phyloP scores from a whole-genome alignment of 2,329 filamentous ascomycete genomes.

The Penicillium sp. region DNA sequence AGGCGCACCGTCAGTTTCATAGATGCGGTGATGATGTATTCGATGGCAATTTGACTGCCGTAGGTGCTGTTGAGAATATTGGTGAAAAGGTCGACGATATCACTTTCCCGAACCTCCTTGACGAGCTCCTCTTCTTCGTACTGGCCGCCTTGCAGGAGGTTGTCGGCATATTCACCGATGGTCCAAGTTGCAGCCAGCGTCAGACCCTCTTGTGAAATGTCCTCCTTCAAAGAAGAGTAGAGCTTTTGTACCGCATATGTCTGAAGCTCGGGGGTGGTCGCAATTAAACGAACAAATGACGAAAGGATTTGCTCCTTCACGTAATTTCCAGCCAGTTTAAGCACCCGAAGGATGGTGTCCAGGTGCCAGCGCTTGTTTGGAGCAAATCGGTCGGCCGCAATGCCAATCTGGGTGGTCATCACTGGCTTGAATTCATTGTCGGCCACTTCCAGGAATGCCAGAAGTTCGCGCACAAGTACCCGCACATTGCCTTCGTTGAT shows the following conservation, averaged over 20 bases:
- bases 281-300: conserved; percentile 91
- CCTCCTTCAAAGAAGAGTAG: conserved; percentile 83
- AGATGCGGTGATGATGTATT: conserved; percentile 91
- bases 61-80: conserved; percentile 93
- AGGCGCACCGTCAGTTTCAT: conserved; percentile 93
- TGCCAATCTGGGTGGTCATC: conserved; percentile 97
- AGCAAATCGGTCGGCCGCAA: conserved; percentile 90
- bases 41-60: conserved; percentile 79
- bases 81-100: conserved; percentile 87
- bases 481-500: conserved; percentile 97
- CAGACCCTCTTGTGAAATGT: conserved; percentile 94
- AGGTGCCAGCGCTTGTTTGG: conserved; percentile 98
- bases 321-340: conserved; percentile 91
- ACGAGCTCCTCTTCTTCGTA: conserved; percentile 93
- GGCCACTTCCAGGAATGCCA: conserved; percentile 93
- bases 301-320: conserved; percentile 97
- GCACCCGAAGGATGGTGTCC: conserved; percentile 90
- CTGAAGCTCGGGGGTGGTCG: conserved; percentile 88
- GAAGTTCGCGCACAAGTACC: conserved; percentile 82
- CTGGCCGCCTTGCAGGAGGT: conserved; percentile 78
- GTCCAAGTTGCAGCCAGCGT: conserved; percentile 94
- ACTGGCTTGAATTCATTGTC: conserved; percentile 98
- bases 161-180: conserved; percentile 93
- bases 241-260: conserved; percentile 96
- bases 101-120: conserved; percentile 72